Evolutionary conservation across 2,329 filamentous ascomycete genomes (phyloP), one percentile per base, ranked within the genome.

Genomic region (Epicoccum nigrum): DNA sequence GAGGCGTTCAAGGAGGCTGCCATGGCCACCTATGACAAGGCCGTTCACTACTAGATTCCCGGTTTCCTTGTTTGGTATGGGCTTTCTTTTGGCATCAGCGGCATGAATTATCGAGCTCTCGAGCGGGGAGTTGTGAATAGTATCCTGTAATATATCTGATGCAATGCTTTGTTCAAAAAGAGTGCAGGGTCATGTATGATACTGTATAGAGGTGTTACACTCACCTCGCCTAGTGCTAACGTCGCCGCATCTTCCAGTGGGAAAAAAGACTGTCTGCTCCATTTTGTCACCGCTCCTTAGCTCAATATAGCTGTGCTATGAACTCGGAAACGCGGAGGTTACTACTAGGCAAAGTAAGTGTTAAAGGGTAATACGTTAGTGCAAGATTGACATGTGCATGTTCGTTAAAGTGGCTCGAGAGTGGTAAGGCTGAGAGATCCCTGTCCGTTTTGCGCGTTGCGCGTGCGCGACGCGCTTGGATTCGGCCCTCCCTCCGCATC

Each of bases 1-100:
- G 94, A 99, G 81, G 94, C 94, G 35, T 97, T 99, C 85, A 99
- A 99, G 84, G 94, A 99, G 85, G 94, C 94, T 69, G 94, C 94
- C 65, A 97, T 99, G 94, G 90, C 91, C 57, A 97, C 93, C 42
- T 92, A 96, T 80, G 85, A 87, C 69, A 94, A 96, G 82, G 88
- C 94, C 62, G 96, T 99, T 75, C 94, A 99, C 81, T 96, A 89
- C 78, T 99, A 72, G 67, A 63, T 67, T 64, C 62, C 55, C 51
- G 42, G 53, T 60, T 64, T 54, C 23, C 30, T 35, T n/a, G n/a
- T n/a, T 63, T 62, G 52, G 54, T 58, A 58, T 55, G 50, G 53
- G 61, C 59, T 65, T 57, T 53, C 49, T 62, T 64, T 64, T 51
- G 62, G 67, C 65, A 71, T 71, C 59, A 70, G 67, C 65, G 67